These are phyloP conservation scores for Aethionema arabicum DNA, from an alignment of 345 rosid species.

Conservation along the genomic window DNA sequence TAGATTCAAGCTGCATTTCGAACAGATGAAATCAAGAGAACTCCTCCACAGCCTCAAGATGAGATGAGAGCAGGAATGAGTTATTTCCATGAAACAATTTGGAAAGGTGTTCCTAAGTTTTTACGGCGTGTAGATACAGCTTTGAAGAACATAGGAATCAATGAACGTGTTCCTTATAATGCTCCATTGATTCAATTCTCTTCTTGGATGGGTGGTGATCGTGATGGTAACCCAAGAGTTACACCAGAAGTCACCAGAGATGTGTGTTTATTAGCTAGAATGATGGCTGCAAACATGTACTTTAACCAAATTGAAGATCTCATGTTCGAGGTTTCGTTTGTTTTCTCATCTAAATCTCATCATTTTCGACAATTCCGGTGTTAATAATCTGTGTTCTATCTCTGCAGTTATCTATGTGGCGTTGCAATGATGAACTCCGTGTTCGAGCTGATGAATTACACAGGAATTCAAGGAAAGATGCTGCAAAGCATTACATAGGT, in stretches of 20 bases:
- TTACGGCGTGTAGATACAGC: conserved; percentile 97
- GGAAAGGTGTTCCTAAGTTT: conserved; percentile 99
- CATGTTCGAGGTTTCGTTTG: conserved; percentile 80
- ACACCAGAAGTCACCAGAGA: conserved; percentile 99
- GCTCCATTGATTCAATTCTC: conserved; percentile 98
- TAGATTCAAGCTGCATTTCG: conserved; percentile 99
- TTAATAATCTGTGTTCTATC: conserved; percentile 17
- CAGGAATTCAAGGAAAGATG: conserved; percentile 66
- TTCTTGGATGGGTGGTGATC: conserved; percentile 99
- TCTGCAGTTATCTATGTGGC: conserved; percentile 97
- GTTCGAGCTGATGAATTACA: conserved; percentile 78
- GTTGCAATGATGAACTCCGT: conserved; percentile 89
- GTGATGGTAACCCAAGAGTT: conserved; percentile 98
- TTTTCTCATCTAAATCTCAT: not conserved
- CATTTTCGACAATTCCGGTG: not conserved
- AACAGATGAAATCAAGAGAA: conserved; percentile 96
- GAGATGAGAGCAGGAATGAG: conserved; percentile 99
- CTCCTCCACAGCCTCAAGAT: conserved; percentile 98
- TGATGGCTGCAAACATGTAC: conserved; percentile 98
- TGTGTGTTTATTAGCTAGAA: conserved; percentile 94
- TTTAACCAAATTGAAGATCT: conserved; percentile 92
- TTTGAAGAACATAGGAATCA: conserved; percentile 88
- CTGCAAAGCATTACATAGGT: conserved; percentile 97
- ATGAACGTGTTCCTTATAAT: conserved; percentile 91
- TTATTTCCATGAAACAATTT: conserved; percentile 97